Percentiles rank a stretch among this genome's conserved stretches.
Conservation (phyloP, 768 basidiomycete species). For the Cystofilobasidium bisporidii region DNA sequence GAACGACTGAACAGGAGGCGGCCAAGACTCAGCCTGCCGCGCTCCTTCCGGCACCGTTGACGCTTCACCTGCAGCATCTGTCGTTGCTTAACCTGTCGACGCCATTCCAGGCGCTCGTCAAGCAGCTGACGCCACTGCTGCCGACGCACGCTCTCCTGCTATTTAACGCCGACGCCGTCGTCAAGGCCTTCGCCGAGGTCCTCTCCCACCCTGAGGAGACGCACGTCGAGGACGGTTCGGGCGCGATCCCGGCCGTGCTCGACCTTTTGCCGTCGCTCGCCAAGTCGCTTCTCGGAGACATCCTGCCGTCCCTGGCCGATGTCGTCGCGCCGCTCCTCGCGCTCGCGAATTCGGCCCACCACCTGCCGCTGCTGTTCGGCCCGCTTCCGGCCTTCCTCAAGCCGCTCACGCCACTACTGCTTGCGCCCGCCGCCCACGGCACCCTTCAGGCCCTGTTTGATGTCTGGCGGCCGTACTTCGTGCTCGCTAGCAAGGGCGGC, state of each 20-base stretch:
- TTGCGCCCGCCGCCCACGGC: conserved; percentile 22
- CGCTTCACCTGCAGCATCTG: conserved; percentile 35
- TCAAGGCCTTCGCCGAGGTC: conserved; percentile 32
- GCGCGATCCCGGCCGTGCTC: conserved; percentile 34
- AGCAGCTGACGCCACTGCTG: conserved; percentile 34
- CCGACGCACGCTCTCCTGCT: conserved; percentile 38
- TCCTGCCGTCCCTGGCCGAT: conserved; percentile 32
- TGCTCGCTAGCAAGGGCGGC: conserved; percentile 32
- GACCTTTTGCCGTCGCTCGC: conserved; percentile 22
- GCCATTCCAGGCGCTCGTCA: conserved; percentile 36
- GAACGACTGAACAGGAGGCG: conserved; percentile 3
- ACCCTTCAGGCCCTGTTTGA: conserved; percentile 32
- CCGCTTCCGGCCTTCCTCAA: conserved; percentile 37
- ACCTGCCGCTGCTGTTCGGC: conserved; percentile 36
- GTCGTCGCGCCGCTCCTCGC: conserved; percentile 13
- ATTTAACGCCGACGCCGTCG: conserved; percentile 34
- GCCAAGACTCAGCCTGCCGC: conserved; percentile 15
- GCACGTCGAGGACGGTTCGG: conserved; percentile 33
- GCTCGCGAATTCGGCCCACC: conserved; percentile 21
- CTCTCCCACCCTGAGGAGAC: conserved; percentile 30
- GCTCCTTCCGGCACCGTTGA: conserved; percentile 17
- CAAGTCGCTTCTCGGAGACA: conserved; percentile 10
- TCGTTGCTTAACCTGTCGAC: conserved; percentile 38
- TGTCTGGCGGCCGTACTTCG: conserved; percentile 34
- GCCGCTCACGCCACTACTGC: conserved; percentile 31